phyloP scores from a whole-genome alignment of 306 rosid genomes.

The Calophaca sinica region DNA sequence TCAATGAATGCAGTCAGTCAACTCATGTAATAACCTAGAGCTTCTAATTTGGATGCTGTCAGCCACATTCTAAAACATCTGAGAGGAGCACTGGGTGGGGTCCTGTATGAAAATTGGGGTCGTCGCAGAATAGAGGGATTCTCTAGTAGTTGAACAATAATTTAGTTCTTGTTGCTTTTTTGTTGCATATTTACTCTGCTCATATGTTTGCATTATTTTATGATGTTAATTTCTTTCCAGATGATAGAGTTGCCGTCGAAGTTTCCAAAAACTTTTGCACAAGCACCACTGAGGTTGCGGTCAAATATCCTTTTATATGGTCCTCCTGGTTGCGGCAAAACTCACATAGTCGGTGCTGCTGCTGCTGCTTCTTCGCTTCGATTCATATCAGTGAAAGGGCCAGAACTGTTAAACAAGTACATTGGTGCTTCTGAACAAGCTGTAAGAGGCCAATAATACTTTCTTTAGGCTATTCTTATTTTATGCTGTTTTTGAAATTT shows the following conservation, averaged over 20 bases:
- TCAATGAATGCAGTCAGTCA: slow-evolving; percentile 7
- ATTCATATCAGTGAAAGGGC: slow-evolving; percentile 94
- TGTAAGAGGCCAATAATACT: slow-evolving; percentile 61
- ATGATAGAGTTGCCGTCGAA: slow-evolving; percentile 95
- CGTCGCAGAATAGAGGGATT: slow-evolving; percentile 8
- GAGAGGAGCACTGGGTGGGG: slow-evolving; percentile 4
- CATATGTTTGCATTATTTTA: slow-evolving; percentile 1
- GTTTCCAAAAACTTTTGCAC: slow-evolving; percentile 83
- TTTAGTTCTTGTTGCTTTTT: slow-evolving; percentile 35
- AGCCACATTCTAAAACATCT: slow-evolving; percentile 1
- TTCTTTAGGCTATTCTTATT: slow-evolving; percentile 37
- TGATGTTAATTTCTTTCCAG: slow-evolving; percentile 56
- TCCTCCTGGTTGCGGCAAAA: slow-evolving; percentile 99
- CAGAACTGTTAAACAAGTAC: slow-evolving; percentile 92
- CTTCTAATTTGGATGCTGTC: neutral
- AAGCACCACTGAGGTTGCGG: slow-evolving; percentile 94
- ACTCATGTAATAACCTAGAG: slow-evolving; percentile 18
- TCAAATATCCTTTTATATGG: slow-evolving; percentile 93
- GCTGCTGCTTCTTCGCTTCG: slow-evolving; percentile 94
- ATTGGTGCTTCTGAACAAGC: slow-evolving; percentile 99
- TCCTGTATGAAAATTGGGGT: neutral
- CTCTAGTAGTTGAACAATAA: slow-evolving; percentile 24
- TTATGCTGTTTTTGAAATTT: slow-evolving; percentile 4
- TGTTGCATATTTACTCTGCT: slow-evolving; percentile 33
- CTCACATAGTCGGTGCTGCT: slow-evolving; percentile 95